Conservation (phyloP, 2,329 filamentous ascomycete species). For the Beauveria caledonica region DNA sequence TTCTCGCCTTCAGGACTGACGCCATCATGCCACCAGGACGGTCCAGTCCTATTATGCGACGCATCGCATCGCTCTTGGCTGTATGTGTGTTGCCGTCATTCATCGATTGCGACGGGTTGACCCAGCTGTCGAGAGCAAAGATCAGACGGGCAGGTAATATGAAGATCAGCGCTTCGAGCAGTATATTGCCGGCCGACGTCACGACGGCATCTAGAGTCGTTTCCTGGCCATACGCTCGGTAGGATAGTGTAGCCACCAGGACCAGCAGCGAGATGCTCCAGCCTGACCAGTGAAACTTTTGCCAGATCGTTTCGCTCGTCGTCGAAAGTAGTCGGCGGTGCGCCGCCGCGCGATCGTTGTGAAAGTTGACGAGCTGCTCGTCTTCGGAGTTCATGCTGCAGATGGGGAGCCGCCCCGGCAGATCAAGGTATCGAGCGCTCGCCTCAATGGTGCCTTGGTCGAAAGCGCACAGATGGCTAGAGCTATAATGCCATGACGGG, state of each 20-base stretch:
- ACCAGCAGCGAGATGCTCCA: constrained; percentile 27
- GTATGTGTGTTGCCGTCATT: constrained; percentile 36
- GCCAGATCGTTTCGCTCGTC: constrained; percentile 20
- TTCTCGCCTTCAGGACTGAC: constrained; percentile 49
- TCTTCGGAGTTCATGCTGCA: constrained; percentile 28
- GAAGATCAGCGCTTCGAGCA: constrained; percentile 55
- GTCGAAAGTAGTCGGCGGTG: constrained; percentile 23
- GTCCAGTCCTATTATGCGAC: constrained; percentile 54
- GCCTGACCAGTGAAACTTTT: constrained; percentile 27
- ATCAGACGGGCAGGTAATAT: constrained; percentile 49
- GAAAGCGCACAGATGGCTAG: neutral
- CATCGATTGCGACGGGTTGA: constrained; percentile 36
- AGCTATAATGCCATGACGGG: constrained; percentile 2
- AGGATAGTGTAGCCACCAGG: constrained; percentile 25
- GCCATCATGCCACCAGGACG: constrained; percentile 43
- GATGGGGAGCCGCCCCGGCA: constrained; percentile 11
- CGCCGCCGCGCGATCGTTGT: constrained; percentile 28
- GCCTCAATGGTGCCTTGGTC: neutral
- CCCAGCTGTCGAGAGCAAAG: constrained; percentile 48
- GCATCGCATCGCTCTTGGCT: constrained; percentile 58
- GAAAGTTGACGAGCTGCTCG: constrained; percentile 25
- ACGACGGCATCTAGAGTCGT: constrained; percentile 22
- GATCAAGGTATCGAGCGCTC: neutral
- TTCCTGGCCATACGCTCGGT: constrained; percentile 27
- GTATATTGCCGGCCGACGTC: constrained; percentile 29